Percentiles rank a stretch among this genome's conserved stretches.
phyloP scores from a whole-genome alignment of 257 asterid species.

The Vinca minor region DNA sequence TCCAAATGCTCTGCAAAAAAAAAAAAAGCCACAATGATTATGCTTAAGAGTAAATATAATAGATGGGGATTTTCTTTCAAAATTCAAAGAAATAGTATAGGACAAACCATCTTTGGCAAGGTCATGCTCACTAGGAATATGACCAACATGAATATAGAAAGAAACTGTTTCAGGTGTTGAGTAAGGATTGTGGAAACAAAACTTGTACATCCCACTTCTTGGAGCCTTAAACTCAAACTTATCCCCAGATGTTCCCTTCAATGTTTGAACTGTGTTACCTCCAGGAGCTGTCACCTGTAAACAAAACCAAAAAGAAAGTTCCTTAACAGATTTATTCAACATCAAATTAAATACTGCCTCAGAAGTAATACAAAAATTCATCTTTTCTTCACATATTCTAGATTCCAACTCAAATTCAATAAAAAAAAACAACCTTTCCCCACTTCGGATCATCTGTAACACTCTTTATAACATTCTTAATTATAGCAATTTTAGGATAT shows the following conservation, averaged over 20 bases:
- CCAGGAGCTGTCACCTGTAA: constrained; percentile 63
- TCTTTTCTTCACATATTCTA: not conserved
- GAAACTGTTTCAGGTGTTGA: constrained; percentile 70
- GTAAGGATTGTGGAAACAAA: constrained; percentile 75
- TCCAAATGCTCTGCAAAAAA: constrained; percentile 57
- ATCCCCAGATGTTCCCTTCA: constrained; percentile 64
- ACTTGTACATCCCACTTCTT: constrained; percentile 72
- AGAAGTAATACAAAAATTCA: not conserved
- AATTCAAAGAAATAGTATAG: constrained; percentile 7
- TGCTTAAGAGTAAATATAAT: not conserved
- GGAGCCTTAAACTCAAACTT: constrained; percentile 82
- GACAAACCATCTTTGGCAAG: constrained; percentile 83
- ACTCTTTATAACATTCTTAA: no score
- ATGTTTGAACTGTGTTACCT: constrained; percentile 39
- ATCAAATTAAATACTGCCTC: not conserved
- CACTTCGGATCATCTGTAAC: not conserved
- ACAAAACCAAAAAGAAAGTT: constrained; percentile 16
- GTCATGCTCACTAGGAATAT: constrained; percentile 63
- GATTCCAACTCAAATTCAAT: not conserved
- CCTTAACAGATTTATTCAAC: not conserved
- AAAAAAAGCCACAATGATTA: constrained; percentile 8
- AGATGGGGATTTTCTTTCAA: not conserved
- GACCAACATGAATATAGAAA: constrained; percentile 80
- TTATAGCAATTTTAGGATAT: not conserved
- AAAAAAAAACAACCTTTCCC: not conserved